Base-by-base conservation (phyloP, 73 alveolate species). In the Paramecium sexaurelia region DNA sequence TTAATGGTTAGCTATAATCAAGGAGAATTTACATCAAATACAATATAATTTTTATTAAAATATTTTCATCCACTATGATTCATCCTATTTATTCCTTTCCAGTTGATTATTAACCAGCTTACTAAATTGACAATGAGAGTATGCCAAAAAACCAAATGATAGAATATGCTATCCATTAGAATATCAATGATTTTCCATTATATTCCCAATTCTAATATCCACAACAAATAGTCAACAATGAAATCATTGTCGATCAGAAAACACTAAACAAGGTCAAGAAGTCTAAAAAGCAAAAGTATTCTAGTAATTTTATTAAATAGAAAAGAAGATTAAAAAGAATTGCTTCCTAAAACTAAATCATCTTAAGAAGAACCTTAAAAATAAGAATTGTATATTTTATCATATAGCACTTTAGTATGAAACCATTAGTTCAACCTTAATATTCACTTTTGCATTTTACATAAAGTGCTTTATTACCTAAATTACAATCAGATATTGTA, bases 401-500 rank as follows among this genome's bases (percentile, higher is more conserved):
- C 15, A 10, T 51, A 51, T 51, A 17, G 32, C 33, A 17, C 19
- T 51, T 51, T 51, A 51, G 67, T 51, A 15, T 51, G 29, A 51
- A 51, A 51, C 19, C 67, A n/a, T 3, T 17, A 51, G 67, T 51
- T 51, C 17, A 51, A 22, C 67, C 67, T 2, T 20, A 33, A 35
- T 71, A 71, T 71, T 32, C 86, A 71, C 37, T 71, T 2, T n/a
- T 35, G 3, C 86, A 71, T 32, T 32, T 27, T 71, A 32, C 86
- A 32, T 35, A 71, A 33, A 35, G 86, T 35, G 17, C 57, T 20
- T 40, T 40, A 27, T 20, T 71, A 9, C 86, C 86, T 11, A 71
- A 71, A 71, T 71, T 71, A 37, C 43, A 71, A 71, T 71, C 86
- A 15, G 86, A 71, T 71, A 71, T 71, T 71, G 86, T 71, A 35